Conservation (phyloP, 306 rosid genomes). For the Vigna radiata region DNA sequence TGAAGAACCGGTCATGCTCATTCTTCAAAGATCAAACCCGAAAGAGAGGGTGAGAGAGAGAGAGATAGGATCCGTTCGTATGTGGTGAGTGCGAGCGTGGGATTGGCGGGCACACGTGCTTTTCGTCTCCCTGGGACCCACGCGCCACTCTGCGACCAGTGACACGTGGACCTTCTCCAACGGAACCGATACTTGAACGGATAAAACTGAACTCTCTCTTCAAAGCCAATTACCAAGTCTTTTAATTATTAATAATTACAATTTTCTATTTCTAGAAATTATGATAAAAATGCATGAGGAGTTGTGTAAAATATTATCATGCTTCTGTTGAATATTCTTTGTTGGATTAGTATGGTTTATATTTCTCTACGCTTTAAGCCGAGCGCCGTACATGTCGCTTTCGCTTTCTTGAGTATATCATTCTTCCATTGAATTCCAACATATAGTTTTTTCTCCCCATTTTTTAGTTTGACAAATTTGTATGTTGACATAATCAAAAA, state of each 20-base stretch:
- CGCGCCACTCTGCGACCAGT: neutral
- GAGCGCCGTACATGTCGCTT: neutral
- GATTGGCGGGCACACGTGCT: conserved; percentile 46
- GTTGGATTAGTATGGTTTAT: neutral
- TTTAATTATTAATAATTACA: no score
- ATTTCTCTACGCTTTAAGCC: neutral
- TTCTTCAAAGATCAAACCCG: neutral
- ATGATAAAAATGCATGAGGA: no score
- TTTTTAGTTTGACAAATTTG: neutral
- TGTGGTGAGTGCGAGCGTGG: neutral
- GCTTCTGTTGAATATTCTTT: no score
- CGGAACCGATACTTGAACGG: neutral
- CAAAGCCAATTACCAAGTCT: no score
- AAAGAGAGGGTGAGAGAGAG: neutral
- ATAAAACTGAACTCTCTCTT: conserved; percentile 7
- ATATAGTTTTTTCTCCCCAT: neutral
- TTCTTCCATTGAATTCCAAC: neutral
- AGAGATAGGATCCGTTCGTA: neutral
- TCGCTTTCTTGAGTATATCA: neutral
- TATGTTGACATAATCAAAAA: neutral
- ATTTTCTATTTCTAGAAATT: no score
- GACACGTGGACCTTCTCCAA: conserved; percentile 40
- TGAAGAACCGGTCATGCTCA: conserved; percentile 41
- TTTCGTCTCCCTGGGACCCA: conserved; percentile 18
- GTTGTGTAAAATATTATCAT: no score